phyloP scores from a whole-genome alignment of 306 rosid genomes.

The Echinosophora koreensis region DNA sequence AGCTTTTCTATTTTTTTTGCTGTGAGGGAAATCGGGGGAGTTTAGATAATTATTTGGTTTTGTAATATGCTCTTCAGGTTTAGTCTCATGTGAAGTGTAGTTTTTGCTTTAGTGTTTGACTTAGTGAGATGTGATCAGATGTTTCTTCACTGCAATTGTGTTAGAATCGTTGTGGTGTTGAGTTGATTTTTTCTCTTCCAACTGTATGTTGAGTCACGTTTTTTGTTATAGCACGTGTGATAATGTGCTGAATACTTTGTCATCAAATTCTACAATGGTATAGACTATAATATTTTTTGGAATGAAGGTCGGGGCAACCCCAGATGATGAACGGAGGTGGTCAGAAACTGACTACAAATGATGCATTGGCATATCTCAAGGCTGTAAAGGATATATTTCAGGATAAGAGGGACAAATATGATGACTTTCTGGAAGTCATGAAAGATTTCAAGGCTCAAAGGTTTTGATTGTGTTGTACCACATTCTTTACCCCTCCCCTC shows the following conservation, averaged over 20 bases:
- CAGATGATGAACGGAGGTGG: slow-evolving; percentile 70
- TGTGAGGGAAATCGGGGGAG: neutral
- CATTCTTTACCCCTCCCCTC: neutral
- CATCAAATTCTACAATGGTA: slow-evolving; percentile 16
- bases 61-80: neutral
- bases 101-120: slow-evolving; percentile 33
- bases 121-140: slow-evolving; percentile 41
- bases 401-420: slow-evolving; percentile 76
- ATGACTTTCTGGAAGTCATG: slow-evolving; percentile 89
- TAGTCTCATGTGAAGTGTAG: neutral
- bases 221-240: neutral
- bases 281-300: slow-evolving; percentile 27
- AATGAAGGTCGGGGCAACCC: slow-evolving; percentile 82
- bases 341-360: slow-evolving; percentile 77
- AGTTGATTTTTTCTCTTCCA: neutral
- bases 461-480: slow-evolving; percentile 47
- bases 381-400: slow-evolving; percentile 89
- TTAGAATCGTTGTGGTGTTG: neutral
- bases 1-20: neutral
- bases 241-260: slow-evolving; percentile 41
- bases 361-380: slow-evolving; percentile 84
- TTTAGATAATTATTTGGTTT: neutral
- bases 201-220: neutral
- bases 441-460: slow-evolving; percentile 92
- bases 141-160: slow-evolving; percentile 32